These are phyloP conservation scores for Scedosporium aurantiacum DNA, from an alignment of 2,329 filamentous ascomycete species.

Conservation along the genomic window DNA sequence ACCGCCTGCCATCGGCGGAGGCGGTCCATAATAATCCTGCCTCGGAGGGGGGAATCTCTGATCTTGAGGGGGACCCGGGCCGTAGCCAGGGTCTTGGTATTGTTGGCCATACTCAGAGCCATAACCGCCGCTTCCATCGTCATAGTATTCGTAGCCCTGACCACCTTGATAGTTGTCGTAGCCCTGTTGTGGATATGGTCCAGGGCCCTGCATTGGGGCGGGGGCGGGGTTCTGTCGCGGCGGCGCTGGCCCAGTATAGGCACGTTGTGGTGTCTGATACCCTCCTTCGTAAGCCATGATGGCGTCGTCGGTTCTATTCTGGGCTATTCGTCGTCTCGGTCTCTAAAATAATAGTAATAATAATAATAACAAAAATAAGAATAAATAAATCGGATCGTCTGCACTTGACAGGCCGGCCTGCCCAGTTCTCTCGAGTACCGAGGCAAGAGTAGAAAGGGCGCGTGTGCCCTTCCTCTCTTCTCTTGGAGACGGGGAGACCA, in stretches of 20 bases:
- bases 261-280: constrained; percentile 34
- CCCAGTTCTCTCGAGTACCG: neutral
- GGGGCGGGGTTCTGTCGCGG: constrained; percentile 20
- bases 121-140: constrained; percentile 23
- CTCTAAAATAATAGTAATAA: too few species aligned
- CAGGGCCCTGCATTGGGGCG: constrained; percentile 13
- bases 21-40: constrained; percentile 33
- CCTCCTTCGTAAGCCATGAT: constrained; percentile 41
- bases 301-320: neutral
- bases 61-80: constrained; percentile 28
- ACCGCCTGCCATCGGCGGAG: constrained; percentile 10
- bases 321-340: neutral
- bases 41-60: constrained; percentile 24
- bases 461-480: neutral
- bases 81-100: constrained; percentile 35
- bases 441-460: neutral
- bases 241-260: constrained; percentile 35
- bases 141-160: constrained; percentile 34
- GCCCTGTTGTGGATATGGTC: constrained; percentile 22
- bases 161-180: constrained; percentile 36
- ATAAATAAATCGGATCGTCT: neutral
- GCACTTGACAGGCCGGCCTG: neutral
- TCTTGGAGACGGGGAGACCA: too few species aligned
- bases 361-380: too few species aligned
- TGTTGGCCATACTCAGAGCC: constrained; percentile 28